These are phyloP conservation scores for Arctium minus DNA, from an alignment of 129 eudicot species.

Conservation along the genomic window DNA sequence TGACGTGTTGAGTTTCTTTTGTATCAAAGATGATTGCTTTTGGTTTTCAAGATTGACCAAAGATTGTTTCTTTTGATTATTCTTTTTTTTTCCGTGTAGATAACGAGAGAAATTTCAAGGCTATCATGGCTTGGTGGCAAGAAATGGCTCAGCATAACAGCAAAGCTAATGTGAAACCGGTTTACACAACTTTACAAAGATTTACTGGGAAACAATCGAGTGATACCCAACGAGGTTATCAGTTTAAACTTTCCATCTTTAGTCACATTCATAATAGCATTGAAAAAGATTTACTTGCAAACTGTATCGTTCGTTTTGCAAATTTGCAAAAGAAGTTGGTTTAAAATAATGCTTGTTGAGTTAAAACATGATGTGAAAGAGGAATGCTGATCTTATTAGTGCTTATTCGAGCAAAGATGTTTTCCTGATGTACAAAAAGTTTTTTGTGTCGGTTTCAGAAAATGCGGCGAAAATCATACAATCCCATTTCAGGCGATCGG, in stretches of 20 bases:
- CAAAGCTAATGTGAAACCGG: slow-evolving; percentile 35
- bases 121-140: slow-evolving; percentile 95
- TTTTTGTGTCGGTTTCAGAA: slow-evolving; percentile 38
- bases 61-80: not conserved
- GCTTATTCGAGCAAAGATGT: not conserved
- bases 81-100: slow-evolving; percentile 32
- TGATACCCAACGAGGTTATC: slow-evolving; percentile 39
- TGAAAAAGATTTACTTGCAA: no score
- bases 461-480: slow-evolving; percentile 69
- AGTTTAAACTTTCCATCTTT: not conserved
- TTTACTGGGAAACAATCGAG: slow-evolving; percentile 24
- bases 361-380: not conserved
- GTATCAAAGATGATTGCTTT: not conserved
- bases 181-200: slow-evolving; percentile 19
- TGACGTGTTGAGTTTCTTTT: not conserved
- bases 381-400: not conserved
- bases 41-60: not conserved
- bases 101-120: slow-evolving; percentile 53
- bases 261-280: not conserved
- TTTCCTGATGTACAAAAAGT: not conserved
- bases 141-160: slow-evolving; percentile 79
- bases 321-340: no score
- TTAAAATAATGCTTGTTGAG: not conserved
- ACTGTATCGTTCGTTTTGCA: no score
- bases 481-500: slow-evolving; percentile 47